phyloP scores from a whole-genome alignment of 1,284 basidiomycete species.

The Golubevia pallescens region DNA sequence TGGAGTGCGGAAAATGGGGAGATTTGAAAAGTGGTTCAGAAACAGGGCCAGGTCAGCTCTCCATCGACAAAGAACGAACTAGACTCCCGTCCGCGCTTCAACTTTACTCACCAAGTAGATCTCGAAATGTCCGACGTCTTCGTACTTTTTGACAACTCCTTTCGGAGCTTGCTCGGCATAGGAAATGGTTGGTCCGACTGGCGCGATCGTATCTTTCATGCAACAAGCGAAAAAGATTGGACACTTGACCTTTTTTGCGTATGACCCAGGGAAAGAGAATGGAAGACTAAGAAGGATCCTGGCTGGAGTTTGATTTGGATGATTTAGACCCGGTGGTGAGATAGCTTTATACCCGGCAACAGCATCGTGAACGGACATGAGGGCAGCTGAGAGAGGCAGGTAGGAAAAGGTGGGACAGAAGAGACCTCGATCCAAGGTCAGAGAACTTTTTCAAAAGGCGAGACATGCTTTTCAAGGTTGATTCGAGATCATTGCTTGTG shows the following conservation, averaged over 20 bases:
- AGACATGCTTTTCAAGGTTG: too few species aligned
- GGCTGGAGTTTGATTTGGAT: constrained; percentile 24
- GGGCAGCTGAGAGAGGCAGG: constrained; percentile 17
- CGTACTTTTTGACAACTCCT: constrained; percentile 25
- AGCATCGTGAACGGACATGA: constrained; percentile 40
- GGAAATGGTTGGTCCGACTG: constrained; percentile 22
- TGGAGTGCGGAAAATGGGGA: too few species aligned
- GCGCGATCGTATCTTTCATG: constrained; percentile 42
- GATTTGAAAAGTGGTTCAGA: too few species aligned
- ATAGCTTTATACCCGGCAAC: constrained; percentile 12
- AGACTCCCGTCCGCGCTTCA: too few species aligned
- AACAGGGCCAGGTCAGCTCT: too few species aligned
- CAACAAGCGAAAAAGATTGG: constrained; percentile 56
- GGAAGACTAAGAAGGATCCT: constrained; percentile 31
- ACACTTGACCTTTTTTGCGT: constrained; percentile 22
- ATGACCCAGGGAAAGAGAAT: constrained; percentile 34
- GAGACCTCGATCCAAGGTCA: too few species aligned
- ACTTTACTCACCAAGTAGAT: constrained; percentile 21
- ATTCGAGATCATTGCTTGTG: too few species aligned
- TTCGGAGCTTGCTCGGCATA: constrained; percentile 39
- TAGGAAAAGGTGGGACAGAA: neutral
- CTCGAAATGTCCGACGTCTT: constrained; percentile 41
- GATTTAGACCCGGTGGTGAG: constrained; percentile 12
- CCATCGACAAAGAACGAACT: too few species aligned
- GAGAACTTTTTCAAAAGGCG: too few species aligned